Evolutionary conservation across 1,139 yeast genomes (phyloP).

Genomic region (Blastobotrys elegans): DNA sequence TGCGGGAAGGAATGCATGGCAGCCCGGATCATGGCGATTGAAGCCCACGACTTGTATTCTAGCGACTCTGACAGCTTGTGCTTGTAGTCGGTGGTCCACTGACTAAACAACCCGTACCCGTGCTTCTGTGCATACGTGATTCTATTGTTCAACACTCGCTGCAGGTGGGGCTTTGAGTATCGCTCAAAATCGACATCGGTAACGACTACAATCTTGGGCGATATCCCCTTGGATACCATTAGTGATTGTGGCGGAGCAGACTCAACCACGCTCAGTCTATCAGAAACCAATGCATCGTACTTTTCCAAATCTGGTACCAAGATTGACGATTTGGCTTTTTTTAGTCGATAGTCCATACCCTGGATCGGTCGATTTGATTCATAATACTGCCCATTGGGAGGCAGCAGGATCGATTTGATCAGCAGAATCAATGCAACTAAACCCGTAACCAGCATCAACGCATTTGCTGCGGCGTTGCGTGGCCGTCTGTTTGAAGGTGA

Average conservation of each 20-base stretch:
- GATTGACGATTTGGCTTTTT: background rate
- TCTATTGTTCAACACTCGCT: slow-evolving; percentile 70
- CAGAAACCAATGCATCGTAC: background rate
- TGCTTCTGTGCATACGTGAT: slow-evolving; percentile 76
- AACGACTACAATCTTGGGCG: slow-evolving; percentile 53
- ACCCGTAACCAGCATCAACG: background rate
- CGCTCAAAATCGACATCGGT: slow-evolving; percentile 72
- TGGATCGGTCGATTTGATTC: background rate
- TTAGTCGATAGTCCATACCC: slow-evolving; percentile 1
- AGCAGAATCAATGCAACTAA: background rate
- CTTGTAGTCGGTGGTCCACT: slow-evolving; percentile 70
- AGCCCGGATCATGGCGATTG: slow-evolving; percentile 57
- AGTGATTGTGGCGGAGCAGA: background rate
- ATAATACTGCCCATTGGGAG: background rate
- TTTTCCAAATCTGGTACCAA: slow-evolving; percentile 2
- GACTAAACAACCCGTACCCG: slow-evolving; percentile 68
- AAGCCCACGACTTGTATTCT: slow-evolving; percentile 47
- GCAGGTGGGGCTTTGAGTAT: slow-evolving; percentile 55
- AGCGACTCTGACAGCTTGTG: slow-evolving; percentile 11
- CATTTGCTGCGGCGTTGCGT: background rate
- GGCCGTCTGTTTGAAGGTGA: background rate
- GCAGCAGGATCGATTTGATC: background rate
- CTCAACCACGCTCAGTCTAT: slow-evolving; percentile 1
- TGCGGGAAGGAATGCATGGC: slow-evolving; percentile 86
- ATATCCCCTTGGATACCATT: background rate